Conservation (phyloP, 805 yeast genomes). For the Tetrapisispora nanseiensis region DNA sequence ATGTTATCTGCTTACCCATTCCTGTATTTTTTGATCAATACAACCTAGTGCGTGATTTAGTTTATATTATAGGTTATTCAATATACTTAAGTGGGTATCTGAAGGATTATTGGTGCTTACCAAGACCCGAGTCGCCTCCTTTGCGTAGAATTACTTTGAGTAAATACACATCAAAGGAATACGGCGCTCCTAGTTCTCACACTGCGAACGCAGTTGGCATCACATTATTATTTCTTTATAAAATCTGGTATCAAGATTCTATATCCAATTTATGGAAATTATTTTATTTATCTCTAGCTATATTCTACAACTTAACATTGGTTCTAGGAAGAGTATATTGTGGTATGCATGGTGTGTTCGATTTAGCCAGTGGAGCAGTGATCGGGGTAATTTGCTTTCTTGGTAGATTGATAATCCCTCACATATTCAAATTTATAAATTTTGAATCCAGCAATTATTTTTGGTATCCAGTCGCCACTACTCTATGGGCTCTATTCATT, state of each 20-base stretch:
- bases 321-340: slow-evolving; percentile 80
- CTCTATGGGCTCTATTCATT: slow-evolving; percentile 37
- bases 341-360: slow-evolving; percentile 95
- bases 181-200: slow-evolving; percentile 92
- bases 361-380: slow-evolving; percentile 53
- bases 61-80: slow-evolving; percentile 46
- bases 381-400: slow-evolving; percentile 50
- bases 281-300: slow-evolving; percentile 11
- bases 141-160: slow-evolving; percentile 81
- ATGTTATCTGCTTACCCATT: slow-evolving; percentile 78
- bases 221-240: slow-evolving; percentile 38
- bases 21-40: slow-evolving; percentile 74
- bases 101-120: slow-evolving; percentile 81
- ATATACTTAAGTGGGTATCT: slow-evolving; percentile 62
- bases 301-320: slow-evolving; percentile 51
- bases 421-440: slow-evolving; percentile 33
- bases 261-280: slow-evolving; percentile 5
- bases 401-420: slow-evolving; percentile 35
- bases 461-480: slow-evolving; percentile 30
- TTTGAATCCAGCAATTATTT: slow-evolving; percentile 15
- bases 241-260: neutral
- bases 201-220: slow-evolving; percentile 91
- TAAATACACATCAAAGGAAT: slow-evolving; percentile 83
- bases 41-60: slow-evolving; percentile 55
- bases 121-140: slow-evolving; percentile 90